Conservation (phyloP, 768 basidiomycete genomes). For the Cystobasidium ongulense region DNA sequence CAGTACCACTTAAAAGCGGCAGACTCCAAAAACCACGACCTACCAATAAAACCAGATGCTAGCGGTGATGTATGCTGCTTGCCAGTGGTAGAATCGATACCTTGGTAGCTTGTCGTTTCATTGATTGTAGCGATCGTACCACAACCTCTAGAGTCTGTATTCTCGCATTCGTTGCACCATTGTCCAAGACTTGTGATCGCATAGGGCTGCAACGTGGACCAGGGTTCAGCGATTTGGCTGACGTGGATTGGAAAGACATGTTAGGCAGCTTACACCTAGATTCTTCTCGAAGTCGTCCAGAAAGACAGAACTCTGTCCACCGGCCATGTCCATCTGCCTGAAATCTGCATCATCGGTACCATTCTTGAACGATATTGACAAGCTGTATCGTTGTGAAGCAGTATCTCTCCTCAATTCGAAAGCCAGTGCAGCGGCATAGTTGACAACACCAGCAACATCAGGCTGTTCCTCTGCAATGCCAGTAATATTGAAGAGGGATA, state of each 20-base stretch:
- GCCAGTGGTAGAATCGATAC: conserved; percentile 7
- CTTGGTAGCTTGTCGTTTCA: conserved; percentile 8
- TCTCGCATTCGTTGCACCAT: conserved; percentile 26
- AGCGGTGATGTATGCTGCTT: conserved; percentile 29
- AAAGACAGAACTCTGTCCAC: not conserved
- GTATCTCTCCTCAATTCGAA: conserved; percentile 30
- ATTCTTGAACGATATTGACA: conserved; percentile 33
- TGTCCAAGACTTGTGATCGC: conserved; percentile 18
- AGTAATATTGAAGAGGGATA: conserved; percentile 78
- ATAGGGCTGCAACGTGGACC: conserved; percentile 10
- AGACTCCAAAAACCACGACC: not conserved
- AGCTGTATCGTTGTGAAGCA: not conserved
- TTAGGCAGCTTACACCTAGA: not conserved
- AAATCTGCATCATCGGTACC: conserved; percentile 30
- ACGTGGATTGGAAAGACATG: too few species aligned
- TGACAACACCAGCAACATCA: conserved; percentile 30
- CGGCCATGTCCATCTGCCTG: conserved; percentile 22
- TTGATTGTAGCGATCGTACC: conserved; percentile 5
- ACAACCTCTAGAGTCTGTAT: conserved; percentile 17
- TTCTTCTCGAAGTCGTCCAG: not conserved
- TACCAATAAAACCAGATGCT: conserved; percentile 32
- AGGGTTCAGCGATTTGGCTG: not conserved
- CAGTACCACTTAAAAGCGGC: not conserved
- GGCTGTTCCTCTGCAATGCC: conserved; percentile 46
- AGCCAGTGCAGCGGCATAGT: conserved; percentile 25